phyloP scores from a whole-genome alignment of 176 grass and related monocot species.

The Neostapfia colusana region DNA sequence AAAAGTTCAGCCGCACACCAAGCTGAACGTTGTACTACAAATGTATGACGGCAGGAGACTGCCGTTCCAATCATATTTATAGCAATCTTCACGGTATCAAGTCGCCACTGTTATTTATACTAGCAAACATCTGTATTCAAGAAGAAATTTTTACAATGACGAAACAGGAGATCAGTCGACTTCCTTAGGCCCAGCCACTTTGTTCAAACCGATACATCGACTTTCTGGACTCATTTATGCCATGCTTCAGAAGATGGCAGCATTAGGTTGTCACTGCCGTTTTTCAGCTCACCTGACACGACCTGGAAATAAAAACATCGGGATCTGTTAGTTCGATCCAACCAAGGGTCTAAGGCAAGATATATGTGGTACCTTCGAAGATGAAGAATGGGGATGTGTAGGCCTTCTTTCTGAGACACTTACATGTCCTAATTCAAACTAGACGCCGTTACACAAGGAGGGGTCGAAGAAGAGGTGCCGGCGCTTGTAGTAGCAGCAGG shows the following conservation, averaged over 20 bases:
- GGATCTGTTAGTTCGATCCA: constrained; percentile 27
- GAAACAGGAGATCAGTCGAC: constrained; percentile 27
- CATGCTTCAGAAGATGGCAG: constrained; percentile 22
- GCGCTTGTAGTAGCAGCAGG: constrained; percentile 24
- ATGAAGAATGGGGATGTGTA: constrained; percentile 39
- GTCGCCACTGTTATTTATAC: constrained; percentile 47
- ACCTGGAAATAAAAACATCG: constrained; percentile 19
- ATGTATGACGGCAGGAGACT: constrained; percentile 15
- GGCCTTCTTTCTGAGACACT: constrained; percentile 38
- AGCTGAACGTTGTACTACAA: not conserved
- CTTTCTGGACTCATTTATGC: constrained; percentile 33
- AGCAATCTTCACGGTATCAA: not conserved
- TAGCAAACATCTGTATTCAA: constrained; percentile 32
- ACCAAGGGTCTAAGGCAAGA: not conserved
- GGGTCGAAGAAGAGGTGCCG: constrained; percentile 36
- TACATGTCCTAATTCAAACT: constrained; percentile 46
- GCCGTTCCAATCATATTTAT: constrained; percentile 41
- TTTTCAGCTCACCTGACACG: not conserved
- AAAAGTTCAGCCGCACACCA: not conserved
- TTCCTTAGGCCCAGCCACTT: constrained; percentile 5
- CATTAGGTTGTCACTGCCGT: not conserved
- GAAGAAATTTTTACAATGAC: constrained; percentile 42
- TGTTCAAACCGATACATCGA: constrained; percentile 40
- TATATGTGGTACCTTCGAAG: constrained; percentile 41
- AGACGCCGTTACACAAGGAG: constrained; percentile 49